Conservation (phyloP, 139 green algal genomes). For the Axilococcus clingmanii region DNA sequence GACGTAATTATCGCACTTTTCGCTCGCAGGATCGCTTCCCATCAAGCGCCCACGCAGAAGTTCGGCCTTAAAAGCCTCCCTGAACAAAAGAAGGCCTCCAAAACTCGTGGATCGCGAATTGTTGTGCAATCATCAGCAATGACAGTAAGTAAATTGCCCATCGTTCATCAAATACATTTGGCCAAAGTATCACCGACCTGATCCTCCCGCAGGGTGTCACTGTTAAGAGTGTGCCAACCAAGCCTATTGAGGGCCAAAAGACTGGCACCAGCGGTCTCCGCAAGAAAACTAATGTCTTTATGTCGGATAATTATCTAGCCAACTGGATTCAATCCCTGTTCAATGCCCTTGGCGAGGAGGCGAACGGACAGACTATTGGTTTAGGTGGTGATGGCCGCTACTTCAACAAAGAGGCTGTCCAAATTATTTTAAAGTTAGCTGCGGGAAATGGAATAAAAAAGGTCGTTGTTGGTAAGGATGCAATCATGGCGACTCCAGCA, state of each 20-base stretch:
- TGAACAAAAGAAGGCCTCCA: too few species aligned
- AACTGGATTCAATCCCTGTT: conserved; percentile 99
- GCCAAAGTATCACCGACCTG: not conserved
- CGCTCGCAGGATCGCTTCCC: too few species aligned
- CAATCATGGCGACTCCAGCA: conserved; percentile 95
- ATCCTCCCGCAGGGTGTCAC: conserved; percentile 19
- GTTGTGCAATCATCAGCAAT: too few species aligned
- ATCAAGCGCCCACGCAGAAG: too few species aligned
- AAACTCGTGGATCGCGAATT: too few species aligned
- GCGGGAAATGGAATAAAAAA: conserved; percentile 70
- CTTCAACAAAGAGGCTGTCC: conserved; percentile 92
- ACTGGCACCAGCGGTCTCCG: conserved; percentile 92
- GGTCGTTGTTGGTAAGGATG: conserved; percentile 87
- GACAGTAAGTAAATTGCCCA: too few species aligned
- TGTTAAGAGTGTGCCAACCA: conserved; percentile 75
- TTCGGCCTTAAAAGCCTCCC: too few species aligned
- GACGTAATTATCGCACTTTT: too few species aligned
- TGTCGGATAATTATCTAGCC: conserved; percentile 87
- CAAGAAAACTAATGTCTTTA: conserved; percentile 97
- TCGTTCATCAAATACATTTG: too few species aligned
- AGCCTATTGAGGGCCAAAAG: conserved; percentile 97
- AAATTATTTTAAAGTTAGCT: conserved; percentile 92
- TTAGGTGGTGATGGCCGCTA: conserved; percentile 97
- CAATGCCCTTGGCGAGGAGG: conserved; percentile 77
- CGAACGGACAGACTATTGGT: conserved; percentile 73